phyloP scores from a whole-genome alignment of 2,329 filamentous ascomycete species.

The Coniochaeta prunicola region DNA sequence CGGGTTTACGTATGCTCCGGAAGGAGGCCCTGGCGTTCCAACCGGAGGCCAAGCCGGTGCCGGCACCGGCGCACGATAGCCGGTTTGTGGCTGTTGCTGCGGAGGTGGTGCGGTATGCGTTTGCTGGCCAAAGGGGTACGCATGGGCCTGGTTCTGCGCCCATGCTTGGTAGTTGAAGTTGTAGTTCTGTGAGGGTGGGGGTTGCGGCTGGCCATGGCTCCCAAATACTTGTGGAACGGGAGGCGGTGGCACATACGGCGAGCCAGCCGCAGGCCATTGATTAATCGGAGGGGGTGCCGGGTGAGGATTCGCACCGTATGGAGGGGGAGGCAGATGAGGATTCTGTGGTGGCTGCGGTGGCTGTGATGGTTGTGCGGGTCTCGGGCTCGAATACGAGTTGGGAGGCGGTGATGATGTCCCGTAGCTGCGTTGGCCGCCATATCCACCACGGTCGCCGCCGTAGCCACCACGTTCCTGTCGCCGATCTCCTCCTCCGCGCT shows the following conservation, averaged over 20 bases:
- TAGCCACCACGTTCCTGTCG: conserved; percentile 42
- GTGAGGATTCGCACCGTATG: conserved; percentile 12
- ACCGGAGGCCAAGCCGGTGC: conserved; percentile 27
- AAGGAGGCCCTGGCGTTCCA: conserved; percentile 24
- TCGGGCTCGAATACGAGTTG: background rate
- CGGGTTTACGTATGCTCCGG: conserved; percentile 47
- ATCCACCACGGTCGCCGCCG: conserved; percentile 26
- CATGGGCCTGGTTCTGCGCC: conserved; percentile 15
- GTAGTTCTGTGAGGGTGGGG: conserved; percentile 4
- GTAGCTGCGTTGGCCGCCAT: conserved; percentile 26
- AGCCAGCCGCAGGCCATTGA: conserved; percentile 12
- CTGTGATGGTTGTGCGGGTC: background rate
- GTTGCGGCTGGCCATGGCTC: conserved; percentile 3
- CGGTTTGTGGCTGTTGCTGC: conserved; percentile 17
- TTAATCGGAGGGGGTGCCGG: conserved; percentile 5
- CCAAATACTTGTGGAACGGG: conserved; percentile 1
- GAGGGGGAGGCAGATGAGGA: conserved; percentile 16
- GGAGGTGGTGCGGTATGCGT: conserved; percentile 11
- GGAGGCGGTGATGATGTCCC: conserved; percentile 21
- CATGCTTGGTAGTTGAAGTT: conserved; percentile 14
- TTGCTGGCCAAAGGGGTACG: conserved; percentile 15
- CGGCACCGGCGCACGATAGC: conserved; percentile 31
- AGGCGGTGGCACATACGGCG: conserved; percentile 7
- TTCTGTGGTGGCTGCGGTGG: conserved; percentile 11
- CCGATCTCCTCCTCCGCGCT: conserved; percentile 31